Evolutionary conservation across 495 filamentous ascomycete genomes (phyloP), one percentile per base, ranked within the genome.

Genomic region (Penicillium diatomitis): DNA sequence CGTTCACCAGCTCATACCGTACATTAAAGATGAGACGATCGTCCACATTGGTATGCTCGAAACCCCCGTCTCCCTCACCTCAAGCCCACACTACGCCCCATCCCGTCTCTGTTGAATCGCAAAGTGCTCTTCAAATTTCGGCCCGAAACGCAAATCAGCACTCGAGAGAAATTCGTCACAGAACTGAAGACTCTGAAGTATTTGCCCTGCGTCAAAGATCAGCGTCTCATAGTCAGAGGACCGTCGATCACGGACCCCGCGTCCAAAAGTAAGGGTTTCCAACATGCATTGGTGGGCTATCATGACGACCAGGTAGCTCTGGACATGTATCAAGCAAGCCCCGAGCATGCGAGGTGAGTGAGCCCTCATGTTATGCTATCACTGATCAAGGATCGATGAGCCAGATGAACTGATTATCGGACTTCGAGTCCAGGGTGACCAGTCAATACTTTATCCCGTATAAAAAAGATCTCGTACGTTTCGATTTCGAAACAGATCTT

Each of bases 61-160:
- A 29, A 10, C 9, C 2, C 8, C 11, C 3, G 35, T 11, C n/a
- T 34, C 6, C 36, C 37, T 5, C 29, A 32, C 20, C 5, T 3
- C 9, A 38, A 20, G 20, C 35, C 10, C n/a, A 43, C 9, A 42
- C 20, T 49, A 42, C 36, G 20, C 20, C 20, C 20, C 20, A 20
- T 3, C 30, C 9, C 31, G 32, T 9, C 6, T 20, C 20, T 2
- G 10, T 29, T 2, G 32, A 8, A 5, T 10, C 20, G 27, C 4
- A 47, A 35, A 76, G 72, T 76, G 2, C 47, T 75, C 29, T 73
- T 76, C 56, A 73, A 72, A 48, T 75, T 76, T 44, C 60, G 62
- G 8, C 46, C 60, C 1, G 63, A 70, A 27, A 57, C 67, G 8
- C 56, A 53, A 4, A 37, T 57, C 5, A 56, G 55, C 8, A 62